Evolutionary conservation across 495 filamentous ascomycete genomes (phyloP), one percentile per base, ranked within the genome.

Genomic region (Oleoguttula mirabilis): DNA sequence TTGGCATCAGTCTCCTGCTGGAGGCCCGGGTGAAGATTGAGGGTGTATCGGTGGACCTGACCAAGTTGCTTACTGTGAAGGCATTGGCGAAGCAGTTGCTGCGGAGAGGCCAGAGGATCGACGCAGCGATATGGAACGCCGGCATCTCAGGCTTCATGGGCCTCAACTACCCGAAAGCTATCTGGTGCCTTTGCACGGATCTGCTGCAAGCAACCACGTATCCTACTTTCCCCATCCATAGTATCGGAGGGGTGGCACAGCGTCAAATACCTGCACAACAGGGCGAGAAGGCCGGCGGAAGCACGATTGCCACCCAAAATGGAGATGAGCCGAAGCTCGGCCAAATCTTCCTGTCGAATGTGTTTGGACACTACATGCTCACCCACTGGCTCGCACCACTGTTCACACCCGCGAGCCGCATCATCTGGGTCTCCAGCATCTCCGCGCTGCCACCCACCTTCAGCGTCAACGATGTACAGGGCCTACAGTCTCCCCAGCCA

Each of bases 361-460:
- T 93, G 21, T 94, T 98, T 55, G 90, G 92, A 0, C 90, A 96
- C 62, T 96, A 98, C 58, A 65, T 95, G 49, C 79, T 98, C 15
- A 73, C 73, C 14, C 88, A 94, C 57, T 78, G 79, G 43, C 68
- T 94, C 2, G 65, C 77, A 39, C 78, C 84, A 0, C 67, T 94
- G 7, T 68, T 96, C 32, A 62, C 56, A 2, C 64, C 60, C 14
- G 55, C 54, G 4, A 42, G 27, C 2, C 76, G 85, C 17, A 68
- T 96, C 35, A 73, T 98, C 41, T 95, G 90, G 88, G 69, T 87
- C 1, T 80, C 76, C 17, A 87, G 77, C 51, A 59, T 93, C 22
- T 90, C 94, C 53, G 76, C 76, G 2, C 67, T 73, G 22, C 54
- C 61, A 10, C 60, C 72, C 0, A 43, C 60, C 6, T 75, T 94